Percentiles rank a stretch among this genome's conserved stretches.
Evolutionary conservation across 108 stramenopile genomes (phyloP).

Genomic region (Chaetoceros tenuissimus): DNA sequence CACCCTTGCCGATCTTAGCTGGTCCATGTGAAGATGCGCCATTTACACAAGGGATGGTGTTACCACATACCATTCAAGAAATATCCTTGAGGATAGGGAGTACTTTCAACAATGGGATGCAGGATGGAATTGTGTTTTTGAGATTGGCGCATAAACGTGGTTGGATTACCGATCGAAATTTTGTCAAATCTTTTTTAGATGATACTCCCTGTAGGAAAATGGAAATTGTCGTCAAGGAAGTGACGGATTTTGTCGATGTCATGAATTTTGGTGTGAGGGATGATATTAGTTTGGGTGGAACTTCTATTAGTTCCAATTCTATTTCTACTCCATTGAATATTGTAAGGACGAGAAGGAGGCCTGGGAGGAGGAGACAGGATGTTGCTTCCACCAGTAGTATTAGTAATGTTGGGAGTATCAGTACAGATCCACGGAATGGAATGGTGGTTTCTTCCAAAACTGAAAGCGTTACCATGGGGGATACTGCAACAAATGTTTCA

Average conservation of each 20-base stretch:
- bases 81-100: constrained; percentile 36
- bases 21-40: constrained; percentile 67
- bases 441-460: not conserved
- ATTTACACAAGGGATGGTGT: constrained; percentile 34
- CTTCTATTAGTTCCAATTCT: not conserved
- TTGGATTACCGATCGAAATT: constrained; percentile 57
- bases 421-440: not conserved
- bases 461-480: not conserved
- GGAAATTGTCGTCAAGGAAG: constrained; percentile 39
- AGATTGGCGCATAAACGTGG: constrained; percentile 53
- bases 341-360: not conserved
- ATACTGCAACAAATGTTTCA: not conserved
- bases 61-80: constrained; percentile 67
- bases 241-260: constrained; percentile 14
- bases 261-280: not conserved
- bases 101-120: constrained; percentile 2
- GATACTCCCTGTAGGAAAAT: constrained; percentile 14
- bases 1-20: constrained; percentile 58
- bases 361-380: not conserved
- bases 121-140: constrained; percentile 29
- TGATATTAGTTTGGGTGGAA: not conserved
- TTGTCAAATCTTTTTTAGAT: constrained; percentile 12
- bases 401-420: too few species aligned
- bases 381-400: too few species aligned
- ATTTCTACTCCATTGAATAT: not conserved